A percentile compares a stretch with the other conserved stretches of the same genome.
Conservation (phyloP, 306 rosid genomes). For the Abrus pulchellus region DNA sequence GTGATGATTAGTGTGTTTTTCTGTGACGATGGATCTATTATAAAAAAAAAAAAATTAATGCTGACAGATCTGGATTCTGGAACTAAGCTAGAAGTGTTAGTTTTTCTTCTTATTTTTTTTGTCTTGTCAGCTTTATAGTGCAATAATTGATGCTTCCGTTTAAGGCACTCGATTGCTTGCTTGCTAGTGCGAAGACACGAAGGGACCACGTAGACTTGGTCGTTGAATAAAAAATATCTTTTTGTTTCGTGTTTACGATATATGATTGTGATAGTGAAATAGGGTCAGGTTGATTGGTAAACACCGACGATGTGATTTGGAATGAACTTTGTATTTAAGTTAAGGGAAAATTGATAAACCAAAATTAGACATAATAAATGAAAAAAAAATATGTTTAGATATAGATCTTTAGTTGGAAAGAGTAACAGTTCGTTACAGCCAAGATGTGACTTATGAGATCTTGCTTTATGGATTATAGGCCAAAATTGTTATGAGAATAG, state of each 20-base stretch:
- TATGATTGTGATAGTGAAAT: conserved; percentile 36
- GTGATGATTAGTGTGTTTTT: neutral
- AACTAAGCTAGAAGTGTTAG: neutral
- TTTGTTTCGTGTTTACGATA: neutral
- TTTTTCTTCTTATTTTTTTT: neutral
- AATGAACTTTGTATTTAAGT: no score
- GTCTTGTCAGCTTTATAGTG: conserved; percentile 1
- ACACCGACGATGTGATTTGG: conserved; percentile 39
- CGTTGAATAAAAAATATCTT: conserved; percentile 12
- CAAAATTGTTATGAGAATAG: neutral
- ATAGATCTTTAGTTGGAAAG: neutral
- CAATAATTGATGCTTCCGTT: conserved; percentile 29
- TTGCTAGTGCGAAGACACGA: neutral
- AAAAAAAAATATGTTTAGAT: neutral
- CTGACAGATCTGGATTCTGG: conserved; percentile 37
- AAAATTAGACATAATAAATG: neutral
- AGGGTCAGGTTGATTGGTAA: neutral
- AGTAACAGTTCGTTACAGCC: neutral
- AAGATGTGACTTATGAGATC: neutral
- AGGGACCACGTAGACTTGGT: conserved; percentile 35
- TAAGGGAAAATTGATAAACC: neutral
- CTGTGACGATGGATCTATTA: conserved; percentile 5
- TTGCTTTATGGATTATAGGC: neutral
- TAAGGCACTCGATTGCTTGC: neutral
- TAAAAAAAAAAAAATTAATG: neutral